Evolutionary conservation across 495 filamentous ascomycete species (phyloP).

Genomic region (Neurospora sp.): DNA sequence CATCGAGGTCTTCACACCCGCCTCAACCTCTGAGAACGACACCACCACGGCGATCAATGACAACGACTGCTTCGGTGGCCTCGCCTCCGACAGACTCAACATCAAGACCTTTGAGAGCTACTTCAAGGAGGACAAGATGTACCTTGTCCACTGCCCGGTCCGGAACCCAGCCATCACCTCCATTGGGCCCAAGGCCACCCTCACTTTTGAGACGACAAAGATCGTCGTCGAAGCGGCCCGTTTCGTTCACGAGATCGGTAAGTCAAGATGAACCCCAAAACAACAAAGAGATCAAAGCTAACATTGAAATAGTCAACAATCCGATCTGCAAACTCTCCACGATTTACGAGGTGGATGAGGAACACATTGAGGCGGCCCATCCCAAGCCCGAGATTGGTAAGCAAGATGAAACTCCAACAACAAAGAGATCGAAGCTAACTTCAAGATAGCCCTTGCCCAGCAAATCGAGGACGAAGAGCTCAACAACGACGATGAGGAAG

Average conservation of each 20-base stretch:
- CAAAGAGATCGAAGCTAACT: too few species aligned
- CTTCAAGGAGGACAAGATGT: background rate
- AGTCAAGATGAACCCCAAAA: background rate
- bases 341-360: background rate
- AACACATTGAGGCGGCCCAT: too few species aligned
- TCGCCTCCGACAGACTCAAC: background rate
- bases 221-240: background rate
- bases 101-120: accelerated
- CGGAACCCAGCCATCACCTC: background rate
- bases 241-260: accelerated
- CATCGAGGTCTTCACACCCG: accelerated
- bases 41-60: accelerated
- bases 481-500: too few species aligned
- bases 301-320: background rate
- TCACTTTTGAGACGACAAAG: accelerated
- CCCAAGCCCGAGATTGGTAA: too few species aligned
- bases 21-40: accelerated
- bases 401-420: too few species aligned
- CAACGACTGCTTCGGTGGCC: background rate
- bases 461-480: too few species aligned
- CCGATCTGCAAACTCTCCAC: background rate
- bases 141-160: background rate
- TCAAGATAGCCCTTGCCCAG: too few species aligned
- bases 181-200: background rate
- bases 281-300: background rate